Percentiles rank a stretch among this genome's conserved stretches.
phyloP scores from a whole-genome alignment of 2,329 filamentous ascomycete genomes.

The Pseudopithomyces chartarum region DNA sequence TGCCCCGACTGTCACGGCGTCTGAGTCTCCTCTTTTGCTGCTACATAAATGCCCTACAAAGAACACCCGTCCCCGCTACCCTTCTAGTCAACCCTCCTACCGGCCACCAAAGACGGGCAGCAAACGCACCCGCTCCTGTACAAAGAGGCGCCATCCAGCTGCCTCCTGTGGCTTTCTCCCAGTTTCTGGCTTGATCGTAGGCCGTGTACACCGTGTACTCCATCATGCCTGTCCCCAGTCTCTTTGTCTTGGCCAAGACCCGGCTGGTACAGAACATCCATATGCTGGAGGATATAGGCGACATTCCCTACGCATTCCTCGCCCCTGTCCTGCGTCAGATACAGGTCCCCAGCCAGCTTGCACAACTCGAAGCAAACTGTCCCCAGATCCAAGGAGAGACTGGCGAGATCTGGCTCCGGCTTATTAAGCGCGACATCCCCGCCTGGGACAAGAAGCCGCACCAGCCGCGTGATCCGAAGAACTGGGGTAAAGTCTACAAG shows the following conservation, averaged over 20 bases:
- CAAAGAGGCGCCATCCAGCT: neutral
- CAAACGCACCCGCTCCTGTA: neutral
- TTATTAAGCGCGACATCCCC: conserved; percentile 80
- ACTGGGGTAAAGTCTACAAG: conserved; percentile 79
- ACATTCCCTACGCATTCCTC: conserved; percentile 69
- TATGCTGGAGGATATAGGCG: conserved; percentile 70
- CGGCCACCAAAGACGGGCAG: neutral
- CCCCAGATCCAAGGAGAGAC: conserved; percentile 75
- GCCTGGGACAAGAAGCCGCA: conserved; percentile 67
- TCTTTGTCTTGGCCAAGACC: conserved; percentile 47
- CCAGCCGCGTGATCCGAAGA: conserved; percentile 65
- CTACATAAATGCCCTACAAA: neutral
- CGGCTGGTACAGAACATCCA: conserved; percentile 49
- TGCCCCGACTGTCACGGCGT: too few relatives aligned
- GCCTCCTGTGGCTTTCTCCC: neutral
- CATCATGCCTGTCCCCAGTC: conserved; percentile 42
- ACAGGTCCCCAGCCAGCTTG: conserved; percentile 73
- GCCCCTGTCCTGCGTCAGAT: conserved; percentile 72
- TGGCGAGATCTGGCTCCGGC: conserved; percentile 74
- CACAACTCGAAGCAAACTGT: conserved; percentile 72
- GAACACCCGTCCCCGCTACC: neutral
- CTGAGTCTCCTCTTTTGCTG: neutral
- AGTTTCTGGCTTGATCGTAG: neutral
- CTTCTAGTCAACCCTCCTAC: neutral
- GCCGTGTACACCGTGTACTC: neutral